Percentiles rank a stretch among this genome's conserved stretches.
Evolutionary conservation across 805 yeast species (phyloP).

Genomic region (Metschnikowia noctiluminum): DNA sequence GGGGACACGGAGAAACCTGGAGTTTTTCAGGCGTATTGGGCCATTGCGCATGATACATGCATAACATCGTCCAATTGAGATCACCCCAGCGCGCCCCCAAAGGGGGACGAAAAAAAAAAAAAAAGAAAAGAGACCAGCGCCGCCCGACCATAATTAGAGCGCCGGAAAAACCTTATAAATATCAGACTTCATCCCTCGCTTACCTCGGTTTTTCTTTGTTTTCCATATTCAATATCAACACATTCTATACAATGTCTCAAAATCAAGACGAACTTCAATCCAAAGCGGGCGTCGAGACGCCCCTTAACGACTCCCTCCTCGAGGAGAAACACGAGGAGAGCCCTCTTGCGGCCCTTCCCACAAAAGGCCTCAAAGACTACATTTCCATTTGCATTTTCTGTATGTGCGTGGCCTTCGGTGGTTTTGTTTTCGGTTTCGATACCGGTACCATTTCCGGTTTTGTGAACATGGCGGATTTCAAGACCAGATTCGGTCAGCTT

Average conservation of each 20-base stretch:
- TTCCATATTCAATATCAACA: slow-evolving; percentile 1
- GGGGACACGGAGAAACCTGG: slow-evolving; percentile 24
- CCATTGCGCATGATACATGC: slow-evolving; percentile 9
- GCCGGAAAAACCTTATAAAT: slow-evolving; percentile 10
- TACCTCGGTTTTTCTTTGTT: neutral
- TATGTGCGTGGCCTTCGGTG: slow-evolving; percentile 65
- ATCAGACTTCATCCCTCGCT: neutral
- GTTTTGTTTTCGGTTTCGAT: slow-evolving; percentile 75
- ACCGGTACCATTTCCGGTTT: slow-evolving; percentile 77
- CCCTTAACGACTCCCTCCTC: slow-evolving; percentile 25
- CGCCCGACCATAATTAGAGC: slow-evolving; percentile 2
- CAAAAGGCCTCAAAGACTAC: slow-evolving; percentile 33
- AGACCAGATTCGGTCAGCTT: slow-evolving; percentile 48
- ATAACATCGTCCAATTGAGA: slow-evolving; percentile 7
- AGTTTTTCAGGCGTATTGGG: slow-evolving; percentile 10
- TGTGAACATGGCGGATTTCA: slow-evolving; percentile 57
- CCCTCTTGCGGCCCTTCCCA: slow-evolving; percentile 23
- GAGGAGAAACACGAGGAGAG: slow-evolving; percentile 18
- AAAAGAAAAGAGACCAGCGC: slow-evolving; percentile 1
- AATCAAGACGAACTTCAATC: slow-evolving; percentile 17
- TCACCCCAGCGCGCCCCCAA: slow-evolving; percentile 9
- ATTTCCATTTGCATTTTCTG: slow-evolving; percentile 46
- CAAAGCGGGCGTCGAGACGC: slow-evolving; percentile 32
- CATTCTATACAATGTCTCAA: slow-evolving; percentile 19
- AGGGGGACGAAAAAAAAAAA: neutral